Evolutionary conservation across 495 filamentous ascomycete genomes (phyloP).

Genomic region (Penicillium chermesinum): DNA sequence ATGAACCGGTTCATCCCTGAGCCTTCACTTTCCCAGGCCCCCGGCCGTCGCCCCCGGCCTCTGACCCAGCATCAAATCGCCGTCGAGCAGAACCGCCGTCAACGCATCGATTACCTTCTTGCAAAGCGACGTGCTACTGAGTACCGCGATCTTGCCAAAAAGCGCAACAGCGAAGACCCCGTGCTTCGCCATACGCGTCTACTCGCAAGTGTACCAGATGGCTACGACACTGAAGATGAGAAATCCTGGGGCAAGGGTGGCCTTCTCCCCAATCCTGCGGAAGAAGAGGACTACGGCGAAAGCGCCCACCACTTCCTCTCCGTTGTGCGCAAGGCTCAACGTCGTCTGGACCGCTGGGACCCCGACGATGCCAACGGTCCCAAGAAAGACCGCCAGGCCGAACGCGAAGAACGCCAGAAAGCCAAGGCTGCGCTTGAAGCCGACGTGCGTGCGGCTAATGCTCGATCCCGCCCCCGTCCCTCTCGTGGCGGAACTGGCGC

Average conservation of each 20-base stretch:
- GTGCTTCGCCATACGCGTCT: conserved; percentile 64
- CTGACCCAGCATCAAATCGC: conserved; percentile 91
- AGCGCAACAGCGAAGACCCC: conserved; percentile 56
- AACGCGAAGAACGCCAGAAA: conserved; percentile 41
- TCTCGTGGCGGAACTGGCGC: conserved; percentile 16
- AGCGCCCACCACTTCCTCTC: conserved; percentile 67
- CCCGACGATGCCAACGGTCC: conserved; percentile 47
- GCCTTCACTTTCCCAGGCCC: conserved; percentile 27
- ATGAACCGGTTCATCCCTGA: conserved; percentile 46
- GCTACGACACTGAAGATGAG: conserved; percentile 74
- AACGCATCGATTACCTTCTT: conserved; percentile 83
- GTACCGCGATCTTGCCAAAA: conserved; percentile 52
- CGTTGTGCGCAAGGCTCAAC: conserved; percentile 59
- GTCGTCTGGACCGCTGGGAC: conserved; percentile 73
- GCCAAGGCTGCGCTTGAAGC: conserved; percentile 22
- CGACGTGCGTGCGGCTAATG: conserved; percentile 19
- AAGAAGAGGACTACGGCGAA: conserved; percentile 76
- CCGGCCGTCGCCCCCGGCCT: conserved; percentile 64
- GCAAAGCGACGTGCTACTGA: conserved; percentile 63
- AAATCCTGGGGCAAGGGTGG: conserved; percentile 57
- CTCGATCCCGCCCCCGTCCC: conserved; percentile 19
- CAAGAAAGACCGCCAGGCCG: conserved; percentile 38
- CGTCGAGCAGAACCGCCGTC: conserved; percentile 80
- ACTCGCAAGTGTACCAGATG: conserved; percentile 59
- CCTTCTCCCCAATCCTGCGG: conserved; percentile 57